Percentiles rank a stretch among this genome's conserved stretches.
Conservation (phyloP, 2,329 filamentous ascomycete species). For the Neopestalotiopsis clavispora region DNA sequence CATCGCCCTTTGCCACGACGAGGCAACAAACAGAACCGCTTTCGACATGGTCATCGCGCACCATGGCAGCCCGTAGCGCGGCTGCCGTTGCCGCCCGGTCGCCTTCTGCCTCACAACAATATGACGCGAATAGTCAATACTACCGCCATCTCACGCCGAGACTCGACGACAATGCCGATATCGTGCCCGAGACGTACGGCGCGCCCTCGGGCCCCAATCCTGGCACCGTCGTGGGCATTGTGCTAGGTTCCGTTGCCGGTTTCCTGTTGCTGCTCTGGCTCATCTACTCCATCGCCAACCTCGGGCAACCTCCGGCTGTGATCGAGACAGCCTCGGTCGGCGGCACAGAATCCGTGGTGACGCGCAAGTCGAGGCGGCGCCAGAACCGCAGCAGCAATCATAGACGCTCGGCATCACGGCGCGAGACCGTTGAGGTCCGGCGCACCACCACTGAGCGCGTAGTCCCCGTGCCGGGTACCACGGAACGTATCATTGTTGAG, state of each 20-base stretch:
- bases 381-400: conserved; percentile 15
- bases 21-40: conserved; percentile 14
- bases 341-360: conserved; percentile 36
- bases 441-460: conserved; percentile 22
- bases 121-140: background rate
- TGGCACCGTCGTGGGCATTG: conserved; percentile 43
- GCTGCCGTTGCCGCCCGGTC: conserved; percentile 1
- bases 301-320: conserved; percentile 43
- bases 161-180: conserved; percentile 16
- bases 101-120: conserved; percentile 14
- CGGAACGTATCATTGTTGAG: conserved; percentile 37
- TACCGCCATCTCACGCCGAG: background rate
- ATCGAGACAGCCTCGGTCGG: conserved; percentile 30
- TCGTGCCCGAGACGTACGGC: conserved; percentile 42
- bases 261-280: conserved; percentile 34
- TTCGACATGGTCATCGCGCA: background rate
- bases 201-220: conserved; percentile 43
- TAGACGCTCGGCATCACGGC: conserved; percentile 19
- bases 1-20: conserved; percentile 20
- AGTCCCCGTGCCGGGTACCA: conserved; percentile 1
- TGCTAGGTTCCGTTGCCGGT: conserved; percentile 47
- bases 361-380: conserved; percentile 31
- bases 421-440: conserved; percentile 36
- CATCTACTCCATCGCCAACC: conserved; percentile 35
- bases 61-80: background rate